A percentile compares a stretch with the other conserved stretches of the same genome.
Evolutionary conservation across 129 eudicot genomes (phyloP).

Genomic region (Flaveria robusta): DNA sequence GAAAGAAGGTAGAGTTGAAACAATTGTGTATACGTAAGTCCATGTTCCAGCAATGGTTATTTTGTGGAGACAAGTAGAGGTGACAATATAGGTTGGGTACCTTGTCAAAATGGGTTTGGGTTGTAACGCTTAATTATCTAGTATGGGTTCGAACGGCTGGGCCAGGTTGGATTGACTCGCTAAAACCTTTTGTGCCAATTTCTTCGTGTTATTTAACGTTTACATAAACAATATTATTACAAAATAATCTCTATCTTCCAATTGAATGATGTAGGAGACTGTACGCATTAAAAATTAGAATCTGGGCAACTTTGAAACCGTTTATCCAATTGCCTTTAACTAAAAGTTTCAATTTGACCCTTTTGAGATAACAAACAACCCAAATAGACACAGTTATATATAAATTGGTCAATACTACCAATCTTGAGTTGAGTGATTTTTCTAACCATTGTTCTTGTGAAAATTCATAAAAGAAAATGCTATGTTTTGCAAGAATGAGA

Average conservation of each 20-base stretch:
- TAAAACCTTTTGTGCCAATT: background rate
- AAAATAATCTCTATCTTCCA: background rate
- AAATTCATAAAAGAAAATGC: background rate
- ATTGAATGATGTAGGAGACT: background rate
- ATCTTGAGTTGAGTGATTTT: background rate
- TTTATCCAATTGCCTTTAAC: background rate
- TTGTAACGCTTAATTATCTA: background rate
- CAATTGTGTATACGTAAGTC: constrained; percentile 72
- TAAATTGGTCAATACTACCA: background rate
- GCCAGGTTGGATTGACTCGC: background rate
- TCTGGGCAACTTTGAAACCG: background rate
- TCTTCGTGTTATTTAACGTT: background rate
- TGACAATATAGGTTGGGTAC: constrained; percentile 5
- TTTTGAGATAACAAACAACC: background rate
- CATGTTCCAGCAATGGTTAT: background rate
- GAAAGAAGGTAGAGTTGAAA: constrained; percentile 91
- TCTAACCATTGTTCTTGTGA: background rate
- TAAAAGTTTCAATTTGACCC: background rate
- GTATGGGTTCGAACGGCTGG: background rate
- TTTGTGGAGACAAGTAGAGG: constrained; percentile 6
- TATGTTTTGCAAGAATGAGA: background rate
- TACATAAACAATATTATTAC: background rate
- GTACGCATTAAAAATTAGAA: background rate
- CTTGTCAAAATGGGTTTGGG: constrained; percentile 2
- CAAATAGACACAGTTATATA: background rate